A percentile compares a stretch with the other conserved stretches of the same genome.
phyloP scores from a whole-genome alignment of 192 early-diverging fungal species.

The Gaertneriomyces sp. region DNA sequence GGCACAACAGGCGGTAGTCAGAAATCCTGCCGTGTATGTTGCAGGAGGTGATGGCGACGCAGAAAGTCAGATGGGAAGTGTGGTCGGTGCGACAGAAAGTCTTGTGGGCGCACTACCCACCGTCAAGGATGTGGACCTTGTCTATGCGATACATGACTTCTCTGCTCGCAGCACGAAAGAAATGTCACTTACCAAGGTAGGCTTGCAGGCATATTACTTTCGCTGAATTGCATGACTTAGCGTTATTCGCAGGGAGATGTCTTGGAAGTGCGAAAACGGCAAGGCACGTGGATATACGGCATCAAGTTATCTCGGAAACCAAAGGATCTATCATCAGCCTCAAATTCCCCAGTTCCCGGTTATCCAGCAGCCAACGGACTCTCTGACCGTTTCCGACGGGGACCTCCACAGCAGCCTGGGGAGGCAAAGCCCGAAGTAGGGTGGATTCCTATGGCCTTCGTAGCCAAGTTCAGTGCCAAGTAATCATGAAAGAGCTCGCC shows the following conservation, averaged over 20 bases:
- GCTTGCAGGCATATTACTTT: not conserved
- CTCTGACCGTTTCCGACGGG: slow-evolving; percentile 24
- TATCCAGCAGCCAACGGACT: not conserved
- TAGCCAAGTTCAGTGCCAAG: slow-evolving; percentile 29
- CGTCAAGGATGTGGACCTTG: slow-evolving; percentile 15
- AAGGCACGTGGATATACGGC: slow-evolving; percentile 47
- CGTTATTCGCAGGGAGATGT: slow-evolving; percentile 35
- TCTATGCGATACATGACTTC: slow-evolving; percentile 43
- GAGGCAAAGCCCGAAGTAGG: slow-evolving; percentile 28
- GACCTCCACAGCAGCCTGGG: slow-evolving; percentile 12
- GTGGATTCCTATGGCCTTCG: slow-evolving; percentile 48
- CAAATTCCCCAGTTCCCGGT: not conserved
- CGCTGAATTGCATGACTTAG: not conserved
- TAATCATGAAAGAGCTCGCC: not conserved
- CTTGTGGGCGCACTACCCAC: slow-evolving; percentile 11
- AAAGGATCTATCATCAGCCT: not conserved
- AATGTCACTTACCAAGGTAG: slow-evolving; percentile 43
- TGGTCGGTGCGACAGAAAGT: slow-evolving; percentile 29
- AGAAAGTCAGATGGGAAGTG: slow-evolving; percentile 41
- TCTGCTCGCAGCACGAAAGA: slow-evolving; percentile 38
- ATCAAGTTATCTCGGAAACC: slow-evolving; percentile 29
- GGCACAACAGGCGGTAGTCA: not conserved
- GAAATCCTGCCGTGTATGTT: slow-evolving; percentile 41
- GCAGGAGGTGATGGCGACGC: slow-evolving; percentile 37
- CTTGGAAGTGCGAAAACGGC: slow-evolving; percentile 38